Evolutionary conservation across 2,329 filamentous ascomycete species (phyloP).

Genomic region (Aspergillus melleus): DNA sequence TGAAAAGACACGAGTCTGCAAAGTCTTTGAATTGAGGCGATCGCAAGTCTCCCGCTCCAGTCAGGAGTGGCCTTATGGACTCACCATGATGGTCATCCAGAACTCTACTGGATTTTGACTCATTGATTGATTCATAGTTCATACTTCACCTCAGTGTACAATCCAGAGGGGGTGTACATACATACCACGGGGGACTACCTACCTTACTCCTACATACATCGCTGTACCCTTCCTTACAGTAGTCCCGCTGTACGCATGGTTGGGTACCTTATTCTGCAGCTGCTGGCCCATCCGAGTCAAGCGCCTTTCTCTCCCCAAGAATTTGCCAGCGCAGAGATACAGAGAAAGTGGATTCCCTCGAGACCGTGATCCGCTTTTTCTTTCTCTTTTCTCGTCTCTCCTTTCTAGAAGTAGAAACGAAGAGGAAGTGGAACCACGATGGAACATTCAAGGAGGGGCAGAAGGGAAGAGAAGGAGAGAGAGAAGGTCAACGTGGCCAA

Average conservation of each 20-base stretch:
- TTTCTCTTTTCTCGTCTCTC: not conserved
- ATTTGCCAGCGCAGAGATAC: conserved; percentile 7
- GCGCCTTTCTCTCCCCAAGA: not conserved
- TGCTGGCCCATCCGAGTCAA: conserved; percentile 7
- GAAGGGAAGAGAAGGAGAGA: too few relatives aligned
- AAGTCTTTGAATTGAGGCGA: conserved; percentile 11
- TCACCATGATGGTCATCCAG: not conserved
- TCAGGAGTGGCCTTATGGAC: not conserved
- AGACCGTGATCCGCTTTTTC: not conserved
- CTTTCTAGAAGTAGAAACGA: not conserved
- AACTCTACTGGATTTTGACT: not conserved
- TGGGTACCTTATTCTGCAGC: conserved; percentile 23
- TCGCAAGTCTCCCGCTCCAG: not conserved
- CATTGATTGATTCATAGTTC: not conserved
- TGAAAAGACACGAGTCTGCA: conserved; percentile 7
- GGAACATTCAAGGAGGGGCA: too few relatives aligned
- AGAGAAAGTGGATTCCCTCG: not conserved
- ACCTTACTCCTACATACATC: not conserved
- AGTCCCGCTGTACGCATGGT: conserved; percentile 7
- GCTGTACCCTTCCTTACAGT: not conserved
- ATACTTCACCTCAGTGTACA: too few relatives aligned
- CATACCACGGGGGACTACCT: not conserved
- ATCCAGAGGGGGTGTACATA: not conserved
- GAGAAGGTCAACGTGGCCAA: too few relatives aligned
- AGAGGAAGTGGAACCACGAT: not conserved